Conservation (phyloP, 1,284 basidiomycete genomes). For the Puccinia brachypodii region DNA sequence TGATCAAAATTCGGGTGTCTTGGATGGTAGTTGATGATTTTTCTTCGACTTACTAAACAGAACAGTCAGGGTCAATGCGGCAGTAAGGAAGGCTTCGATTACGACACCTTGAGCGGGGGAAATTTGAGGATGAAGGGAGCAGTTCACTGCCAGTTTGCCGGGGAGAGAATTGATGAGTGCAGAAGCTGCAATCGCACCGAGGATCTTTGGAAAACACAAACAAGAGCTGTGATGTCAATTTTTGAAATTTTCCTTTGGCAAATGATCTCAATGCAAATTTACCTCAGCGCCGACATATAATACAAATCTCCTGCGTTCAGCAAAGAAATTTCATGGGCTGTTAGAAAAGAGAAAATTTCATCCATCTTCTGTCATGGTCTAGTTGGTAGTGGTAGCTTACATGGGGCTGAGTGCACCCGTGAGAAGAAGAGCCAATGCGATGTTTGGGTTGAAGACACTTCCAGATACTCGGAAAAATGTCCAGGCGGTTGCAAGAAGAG, state of each 20-base stretch:
- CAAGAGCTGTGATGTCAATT: background rate
- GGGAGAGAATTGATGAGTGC: slow-evolving; percentile 67
- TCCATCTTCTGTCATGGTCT: background rate
- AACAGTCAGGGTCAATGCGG: slow-evolving; percentile 25
- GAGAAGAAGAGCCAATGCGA: slow-evolving; percentile 34
- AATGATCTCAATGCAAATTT: background rate
- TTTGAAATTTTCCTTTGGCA: background rate
- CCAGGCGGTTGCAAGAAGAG: slow-evolving; percentile 64
- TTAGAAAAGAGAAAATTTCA: background rate
- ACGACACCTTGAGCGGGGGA: slow-evolving; percentile 23
- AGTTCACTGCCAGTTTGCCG: slow-evolving; percentile 64
- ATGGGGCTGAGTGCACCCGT: slow-evolving; percentile 32
- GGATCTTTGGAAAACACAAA: background rate
- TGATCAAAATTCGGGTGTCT: background rate
- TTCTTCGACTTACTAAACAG: slow-evolving; percentile 24
- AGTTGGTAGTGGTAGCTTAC: background rate
- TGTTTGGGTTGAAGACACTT: slow-evolving; percentile 45
- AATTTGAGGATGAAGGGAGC: slow-evolving; percentile 30
- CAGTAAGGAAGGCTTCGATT: slow-evolving; percentile 39
- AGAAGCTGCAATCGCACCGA: slow-evolving; percentile 60
- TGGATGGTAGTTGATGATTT: background rate
- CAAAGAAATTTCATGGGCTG: background rate
- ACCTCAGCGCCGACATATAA: slow-evolving; percentile 41
- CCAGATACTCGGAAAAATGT: slow-evolving; percentile 47
- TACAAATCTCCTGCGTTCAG: slow-evolving; percentile 34